Percentiles rank a stretch among this genome's conserved stretches.
Evolutionary conservation across 805 yeast species (phyloP).

Genomic region (Wickerhamiella slavikovae): DNA sequence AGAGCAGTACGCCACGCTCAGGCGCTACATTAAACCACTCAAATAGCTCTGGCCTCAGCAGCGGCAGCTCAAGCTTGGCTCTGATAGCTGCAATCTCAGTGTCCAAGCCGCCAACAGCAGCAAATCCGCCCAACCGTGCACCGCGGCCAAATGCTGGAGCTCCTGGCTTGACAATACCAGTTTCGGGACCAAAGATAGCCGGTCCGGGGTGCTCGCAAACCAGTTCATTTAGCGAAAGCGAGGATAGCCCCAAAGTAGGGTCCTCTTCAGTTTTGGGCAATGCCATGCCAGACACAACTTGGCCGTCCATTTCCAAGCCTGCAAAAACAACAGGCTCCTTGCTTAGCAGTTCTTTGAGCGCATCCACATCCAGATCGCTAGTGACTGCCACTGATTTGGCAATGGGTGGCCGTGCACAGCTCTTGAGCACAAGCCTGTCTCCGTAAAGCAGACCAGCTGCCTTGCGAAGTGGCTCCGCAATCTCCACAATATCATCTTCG

Average conservation of each 20-base stretch:
- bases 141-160: too few species aligned
- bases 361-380: slow-evolving; percentile 6
- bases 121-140: slow-evolving; percentile 26
- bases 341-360: slow-evolving; percentile 19
- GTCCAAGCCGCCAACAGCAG: slow-evolving; percentile 57
- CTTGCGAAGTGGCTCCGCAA: slow-evolving; percentile 18
- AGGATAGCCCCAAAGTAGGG: too few species aligned
- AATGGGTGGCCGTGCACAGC: slow-evolving; percentile 29
- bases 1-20: slow-evolving; percentile 79
- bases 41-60: slow-evolving; percentile 57
- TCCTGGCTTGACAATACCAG: too few species aligned
- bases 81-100: slow-evolving; percentile 40
- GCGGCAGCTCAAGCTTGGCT: slow-evolving; percentile 58
- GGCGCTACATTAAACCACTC: slow-evolving; percentile 76
- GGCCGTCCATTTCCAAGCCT: too few species aligned
- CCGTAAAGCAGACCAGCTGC: slow-evolving; percentile 28
- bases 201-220: too few species aligned
- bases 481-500: slow-evolving; percentile 12
- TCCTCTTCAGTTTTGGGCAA: too few species aligned
- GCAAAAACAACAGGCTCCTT: slow-evolving; percentile 17
- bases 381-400: slow-evolving; percentile 20
- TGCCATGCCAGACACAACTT: too few species aligned
- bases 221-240: too few species aligned
- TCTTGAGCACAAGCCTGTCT: slow-evolving; percentile 29
- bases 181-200: too few species aligned